Evolutionary conservation across 768 basidiomycete genomes (phyloP).

Genomic region (Podaxis sp.): DNA sequence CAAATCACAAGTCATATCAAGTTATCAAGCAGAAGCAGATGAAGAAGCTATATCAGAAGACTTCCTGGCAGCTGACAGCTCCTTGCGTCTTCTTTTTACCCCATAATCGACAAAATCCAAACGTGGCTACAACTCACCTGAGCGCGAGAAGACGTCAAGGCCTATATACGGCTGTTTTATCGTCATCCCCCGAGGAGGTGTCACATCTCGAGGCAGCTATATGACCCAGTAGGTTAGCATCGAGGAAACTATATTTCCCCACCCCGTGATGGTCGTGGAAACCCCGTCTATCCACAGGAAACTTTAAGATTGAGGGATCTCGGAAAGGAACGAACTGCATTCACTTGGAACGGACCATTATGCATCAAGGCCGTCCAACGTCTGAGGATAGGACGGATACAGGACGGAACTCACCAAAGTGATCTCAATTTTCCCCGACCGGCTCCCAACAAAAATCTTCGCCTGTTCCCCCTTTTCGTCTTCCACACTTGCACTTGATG

Average conservation of each 20-base stretch:
- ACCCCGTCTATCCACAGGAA: neutral
- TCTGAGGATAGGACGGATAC: neutral
- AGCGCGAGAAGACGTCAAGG: constrained; percentile 34
- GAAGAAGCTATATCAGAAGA: neutral
- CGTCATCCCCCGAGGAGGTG: constrained; percentile 17
- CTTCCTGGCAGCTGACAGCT: constrained; percentile 1
- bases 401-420: constrained; percentile 33
- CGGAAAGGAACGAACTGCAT: neutral
- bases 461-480: constrained; percentile 27
- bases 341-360: neutral
- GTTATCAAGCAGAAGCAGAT: neutral
- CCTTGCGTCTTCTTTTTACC: neutral
- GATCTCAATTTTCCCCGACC: constrained; percentile 38
- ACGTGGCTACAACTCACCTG: constrained; percentile 26
- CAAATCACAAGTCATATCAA: neutral
- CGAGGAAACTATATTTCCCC: neutral
- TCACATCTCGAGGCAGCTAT: constrained; percentile 28
- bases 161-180: constrained; percentile 35
- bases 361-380: neutral
- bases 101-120: neutral
- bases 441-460: constrained; percentile 36
- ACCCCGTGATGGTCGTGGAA: constrained; percentile 9
- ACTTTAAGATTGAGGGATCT: neutral
- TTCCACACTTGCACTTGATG: constrained; percentile 27
- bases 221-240: constrained; percentile 3